These are phyloP conservation scores for Incumbomyces delicatus DNA, from an alignment of 2,329 filamentous ascomycete species.

Conservation along the genomic window DNA sequence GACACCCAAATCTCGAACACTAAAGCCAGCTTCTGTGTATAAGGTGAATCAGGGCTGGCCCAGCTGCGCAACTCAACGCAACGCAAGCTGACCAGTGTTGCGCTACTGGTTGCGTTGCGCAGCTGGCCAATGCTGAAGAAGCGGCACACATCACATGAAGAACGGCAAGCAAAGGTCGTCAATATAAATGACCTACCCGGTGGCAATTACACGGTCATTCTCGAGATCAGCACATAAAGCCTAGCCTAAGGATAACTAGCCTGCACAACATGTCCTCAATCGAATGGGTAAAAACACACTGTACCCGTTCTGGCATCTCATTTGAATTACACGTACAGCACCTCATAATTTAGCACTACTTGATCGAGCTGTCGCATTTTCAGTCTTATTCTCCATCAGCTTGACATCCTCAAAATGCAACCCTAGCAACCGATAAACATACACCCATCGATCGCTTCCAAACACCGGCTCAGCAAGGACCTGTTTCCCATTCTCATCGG, in stretches of 20 bases:
- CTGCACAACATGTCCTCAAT: no score
- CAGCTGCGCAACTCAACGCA: constrained; percentile 27
- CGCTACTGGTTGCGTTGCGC: no score
- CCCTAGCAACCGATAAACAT: constrained; percentile 57
- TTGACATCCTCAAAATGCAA: constrained; percentile 33
- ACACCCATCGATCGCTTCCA: constrained; percentile 66
- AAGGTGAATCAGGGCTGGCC: constrained; percentile 25
- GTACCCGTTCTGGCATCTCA: no score
- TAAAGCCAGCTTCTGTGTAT: constrained; percentile 22
- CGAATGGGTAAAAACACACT: no score
- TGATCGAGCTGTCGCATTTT: neutral
- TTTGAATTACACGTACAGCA: no score
- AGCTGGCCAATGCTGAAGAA: no score
- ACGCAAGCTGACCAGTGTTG: constrained; percentile 31
- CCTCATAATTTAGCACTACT: no score
- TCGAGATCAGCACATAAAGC: neutral
- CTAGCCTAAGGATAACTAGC: no score
- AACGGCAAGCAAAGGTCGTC: neutral
- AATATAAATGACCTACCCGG: neutral
- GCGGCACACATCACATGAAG: neutral
- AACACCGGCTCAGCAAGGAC: constrained; percentile 57
- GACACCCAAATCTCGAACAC: constrained; percentile 23
- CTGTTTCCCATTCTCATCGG: constrained; percentile 41
- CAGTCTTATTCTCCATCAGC: constrained; percentile 8
- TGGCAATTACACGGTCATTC: constrained; percentile 5